Conservation (phyloP, 2,329 filamentous ascomycete species). For the Epichloe typhina region DNA sequence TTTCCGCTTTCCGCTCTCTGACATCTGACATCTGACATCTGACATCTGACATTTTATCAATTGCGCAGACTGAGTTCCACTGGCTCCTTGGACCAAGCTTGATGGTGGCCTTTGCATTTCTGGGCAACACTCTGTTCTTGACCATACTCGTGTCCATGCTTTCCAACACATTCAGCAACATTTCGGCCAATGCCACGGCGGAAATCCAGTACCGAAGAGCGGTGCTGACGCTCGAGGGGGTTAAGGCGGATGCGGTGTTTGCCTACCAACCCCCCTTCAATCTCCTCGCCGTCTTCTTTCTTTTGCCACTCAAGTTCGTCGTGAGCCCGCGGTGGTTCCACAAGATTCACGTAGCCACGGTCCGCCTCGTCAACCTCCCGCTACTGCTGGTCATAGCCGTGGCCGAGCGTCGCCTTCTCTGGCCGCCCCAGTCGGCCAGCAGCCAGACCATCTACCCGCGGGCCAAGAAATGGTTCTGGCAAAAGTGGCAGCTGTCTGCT, state of each 20-base stretch:
- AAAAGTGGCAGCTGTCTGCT: slow-evolving; percentile 53
- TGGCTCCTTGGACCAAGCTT: slow-evolving; percentile 64
- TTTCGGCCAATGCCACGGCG: slow-evolving; percentile 63
- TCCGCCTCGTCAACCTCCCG: slow-evolving; percentile 63
- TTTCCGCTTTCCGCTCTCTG: background rate
- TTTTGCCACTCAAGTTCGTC: slow-evolving; percentile 67
- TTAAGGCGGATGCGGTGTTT: slow-evolving; percentile 74
- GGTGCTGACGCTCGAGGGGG: slow-evolving; percentile 68
- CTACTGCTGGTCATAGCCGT: slow-evolving; percentile 58
- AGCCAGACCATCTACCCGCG: slow-evolving; percentile 11
- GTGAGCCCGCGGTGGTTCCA: slow-evolving; percentile 77
- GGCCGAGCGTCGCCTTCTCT: slow-evolving; percentile 57
- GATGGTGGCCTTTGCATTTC: slow-evolving; percentile 74
- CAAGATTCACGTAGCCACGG: slow-evolving; percentile 70
- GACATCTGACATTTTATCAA: background rate
- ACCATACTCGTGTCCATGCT: slow-evolving; percentile 81
- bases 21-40: background rate
- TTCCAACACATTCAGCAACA: slow-evolving; percentile 69
- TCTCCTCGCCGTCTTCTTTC: slow-evolving; percentile 58
- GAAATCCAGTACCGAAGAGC: slow-evolving; percentile 74
- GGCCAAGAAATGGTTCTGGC: slow-evolving; percentile 43
- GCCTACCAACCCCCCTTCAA: slow-evolving; percentile 77
- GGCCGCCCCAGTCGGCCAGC: slow-evolving; percentile 26
- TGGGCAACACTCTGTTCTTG: slow-evolving; percentile 80
- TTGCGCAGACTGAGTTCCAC: slow-evolving; percentile 52